Evolutionary conservation across 768 basidiomycete genomes (phyloP), one percentile per base, ranked within the genome.

Genomic region (Auricularia sp.): DNA sequence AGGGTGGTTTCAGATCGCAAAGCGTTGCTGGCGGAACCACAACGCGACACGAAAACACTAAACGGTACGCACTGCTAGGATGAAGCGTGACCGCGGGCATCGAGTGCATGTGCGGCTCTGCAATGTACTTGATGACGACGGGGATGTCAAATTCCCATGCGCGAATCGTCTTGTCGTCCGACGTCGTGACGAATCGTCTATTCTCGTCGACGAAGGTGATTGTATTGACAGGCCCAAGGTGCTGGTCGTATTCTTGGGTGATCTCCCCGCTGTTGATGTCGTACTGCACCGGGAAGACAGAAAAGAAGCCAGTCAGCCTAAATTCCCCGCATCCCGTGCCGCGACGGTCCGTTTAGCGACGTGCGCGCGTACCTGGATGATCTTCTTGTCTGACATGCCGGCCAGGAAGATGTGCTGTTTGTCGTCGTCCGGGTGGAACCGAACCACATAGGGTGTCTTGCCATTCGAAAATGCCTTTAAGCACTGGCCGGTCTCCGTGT

Each of bases 101-200:
- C 18, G 93, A 97, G 77, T 99, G 95, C 97, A 99, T 98, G 72
- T 93, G 87, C 3, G 97, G 97, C 75, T 99, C 97, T 21, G 97
- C 96, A 65, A 98, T 98, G 74, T 98, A 97, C 76, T 99, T 99
- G 81, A 99, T 98, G 62, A 97, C 93, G 42, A 98, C 97, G 4
- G 97, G 97, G 67, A 99, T 98, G 76, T 99, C 97, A 74, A 89
- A 98, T 74, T 99, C 97, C 97, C 97, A 99, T 18, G 93, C 96
- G 56, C 97, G 87, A 67, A 99, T 97, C 2, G 94, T 97, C 78
- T 98, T 98, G 78, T 99, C 97, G 73, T 99, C 97, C 10, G 94
- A 98, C 14, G 96, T 98, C 2, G 97, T 98, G 62, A 98, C 89
- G 72, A 99, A 98, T 64, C 96, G 84, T 68, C 97, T 82, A 73